These are phyloP conservation scores for Penicillium coprophilum DNA, from an alignment of 495 filamentous ascomycete species.

Conservation along the genomic window DNA sequence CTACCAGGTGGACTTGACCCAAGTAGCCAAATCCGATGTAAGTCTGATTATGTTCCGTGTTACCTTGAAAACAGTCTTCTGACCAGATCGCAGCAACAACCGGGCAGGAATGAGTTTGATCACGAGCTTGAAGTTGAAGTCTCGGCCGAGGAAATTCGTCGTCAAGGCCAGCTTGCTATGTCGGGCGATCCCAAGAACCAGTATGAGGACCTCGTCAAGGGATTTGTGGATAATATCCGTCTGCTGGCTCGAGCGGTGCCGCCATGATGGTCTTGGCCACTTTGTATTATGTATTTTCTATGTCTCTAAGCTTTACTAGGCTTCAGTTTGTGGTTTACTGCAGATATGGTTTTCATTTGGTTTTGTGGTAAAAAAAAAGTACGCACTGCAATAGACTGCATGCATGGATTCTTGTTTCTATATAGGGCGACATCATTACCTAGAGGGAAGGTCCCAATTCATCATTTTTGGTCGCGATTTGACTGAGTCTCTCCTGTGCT, in stretches of 20 bases:
- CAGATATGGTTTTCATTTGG: conserved; percentile 21
- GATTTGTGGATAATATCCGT: conserved; percentile 81
- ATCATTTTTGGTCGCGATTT: not conserved
- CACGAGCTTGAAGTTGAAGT: conserved; percentile 91
- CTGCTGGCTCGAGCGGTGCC: conserved; percentile 58
- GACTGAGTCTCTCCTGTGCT: not conserved
- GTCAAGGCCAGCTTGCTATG: conserved; percentile 64
- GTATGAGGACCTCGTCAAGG: conserved; percentile 74
- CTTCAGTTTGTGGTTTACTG: conserved; percentile 6
- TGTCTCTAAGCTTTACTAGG: not conserved
- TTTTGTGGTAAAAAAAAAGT: conserved; percentile 10
- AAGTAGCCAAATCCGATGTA: conserved; percentile 68
- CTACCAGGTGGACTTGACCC: conserved; percentile 88
- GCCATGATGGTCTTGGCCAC: conserved; percentile 26
- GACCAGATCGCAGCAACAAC: conserved; percentile 32
- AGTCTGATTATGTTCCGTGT: conserved; percentile 28
- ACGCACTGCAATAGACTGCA: conserved; percentile 13
- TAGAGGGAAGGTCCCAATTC: not conserved
- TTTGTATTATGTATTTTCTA: conserved; percentile 27
- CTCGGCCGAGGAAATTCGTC: conserved; percentile 61
- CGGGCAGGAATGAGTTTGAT: conserved; percentile 59
- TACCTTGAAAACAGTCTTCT: conserved; percentile 18
- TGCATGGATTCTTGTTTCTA: not conserved
- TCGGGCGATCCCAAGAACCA: conserved; percentile 56
- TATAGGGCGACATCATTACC: not conserved